phyloP scores from a whole-genome alignment of 257 asterid genomes.

The Rehmannia glutinosa region DNA sequence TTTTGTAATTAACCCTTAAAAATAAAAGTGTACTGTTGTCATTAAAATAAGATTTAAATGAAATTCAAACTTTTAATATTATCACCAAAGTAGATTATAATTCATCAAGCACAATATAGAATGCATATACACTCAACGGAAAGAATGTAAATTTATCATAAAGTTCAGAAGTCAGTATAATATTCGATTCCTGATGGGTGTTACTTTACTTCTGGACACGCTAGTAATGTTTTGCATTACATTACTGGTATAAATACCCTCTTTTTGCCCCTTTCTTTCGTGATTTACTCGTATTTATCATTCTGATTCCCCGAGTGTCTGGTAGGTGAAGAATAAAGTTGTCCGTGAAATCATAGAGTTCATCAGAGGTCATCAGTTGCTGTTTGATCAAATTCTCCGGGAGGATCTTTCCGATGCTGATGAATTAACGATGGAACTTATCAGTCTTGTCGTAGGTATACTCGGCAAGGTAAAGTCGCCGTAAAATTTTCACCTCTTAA shows the following conservation, averaged over 20 bases:
- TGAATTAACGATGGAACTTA: constrained; percentile 74
- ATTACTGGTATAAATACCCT: neutral
- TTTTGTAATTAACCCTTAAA: too few relatives aligned
- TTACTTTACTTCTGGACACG: too few relatives aligned
- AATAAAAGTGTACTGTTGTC: too few relatives aligned
- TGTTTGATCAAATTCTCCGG: constrained; percentile 85
- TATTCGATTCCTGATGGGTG: too few relatives aligned
- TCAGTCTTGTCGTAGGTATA: constrained; percentile 71
- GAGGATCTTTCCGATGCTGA: constrained; percentile 70
- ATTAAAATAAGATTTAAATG: too few relatives aligned
- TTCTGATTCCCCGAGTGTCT: constrained; percentile 17
- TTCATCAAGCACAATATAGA: too few relatives aligned
- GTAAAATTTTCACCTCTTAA: constrained; percentile 3
- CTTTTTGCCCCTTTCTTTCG: neutral
- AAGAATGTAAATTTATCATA: too few relatives aligned
- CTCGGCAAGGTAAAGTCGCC: constrained; percentile 74
- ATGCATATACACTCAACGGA: too few relatives aligned
- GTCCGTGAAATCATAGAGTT: constrained; percentile 85
- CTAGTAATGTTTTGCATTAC: too few relatives aligned
- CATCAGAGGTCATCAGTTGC: constrained; percentile 68
- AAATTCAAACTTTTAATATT: too few relatives aligned
- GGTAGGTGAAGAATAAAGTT: constrained; percentile 86
- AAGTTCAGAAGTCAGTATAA: too few relatives aligned
- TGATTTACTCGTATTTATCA: neutral
- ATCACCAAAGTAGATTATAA: too few relatives aligned